Conservation (phyloP, 208 protist species). For the Herpetomonas tarakana region DNA sequence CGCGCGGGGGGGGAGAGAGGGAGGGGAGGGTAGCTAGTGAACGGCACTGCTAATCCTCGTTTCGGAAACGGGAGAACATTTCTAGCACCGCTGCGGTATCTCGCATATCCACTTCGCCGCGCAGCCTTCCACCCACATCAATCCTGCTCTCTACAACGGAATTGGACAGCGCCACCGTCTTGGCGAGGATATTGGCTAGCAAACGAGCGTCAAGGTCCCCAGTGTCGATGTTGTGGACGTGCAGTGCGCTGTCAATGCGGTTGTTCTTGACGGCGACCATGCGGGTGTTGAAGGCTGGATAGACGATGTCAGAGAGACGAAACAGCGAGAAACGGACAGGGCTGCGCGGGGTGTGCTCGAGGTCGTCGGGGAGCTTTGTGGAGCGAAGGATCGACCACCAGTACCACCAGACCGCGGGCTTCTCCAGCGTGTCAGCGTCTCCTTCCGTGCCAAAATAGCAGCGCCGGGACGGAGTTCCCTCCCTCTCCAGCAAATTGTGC, state of each 20-base stretch:
- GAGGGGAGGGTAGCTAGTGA: no score
- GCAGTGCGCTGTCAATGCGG: conserved; percentile 28
- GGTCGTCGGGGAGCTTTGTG: conserved; percentile 33
- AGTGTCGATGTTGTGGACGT: conserved; percentile 16
- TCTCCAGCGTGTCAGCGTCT: conserved; percentile 23
- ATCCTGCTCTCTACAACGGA: conserved; percentile 58
- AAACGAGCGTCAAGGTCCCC: conserved; percentile 53
- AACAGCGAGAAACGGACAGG: conserved; percentile 61
- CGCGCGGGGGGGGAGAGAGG: no score
- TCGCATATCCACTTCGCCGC: conserved; percentile 40
- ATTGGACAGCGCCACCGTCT: conserved; percentile 44
- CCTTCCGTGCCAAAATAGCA: conserved; percentile 40
- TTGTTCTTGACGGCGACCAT: conserved; percentile 59
- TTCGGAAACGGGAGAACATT: conserved; percentile 38
- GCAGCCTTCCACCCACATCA: conserved; percentile 41
- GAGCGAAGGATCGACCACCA: conserved; percentile 40
- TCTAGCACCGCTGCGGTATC: conserved; percentile 47
- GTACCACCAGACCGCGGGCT: conserved; percentile 25
- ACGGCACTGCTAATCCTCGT: conserved; percentile 28
- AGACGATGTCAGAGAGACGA: conserved; percentile 57
- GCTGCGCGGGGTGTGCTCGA: conserved; percentile 12
- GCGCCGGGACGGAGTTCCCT: conserved; percentile 29
- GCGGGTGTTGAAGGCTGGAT: conserved; percentile 48
- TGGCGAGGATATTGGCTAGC: conserved; percentile 45
- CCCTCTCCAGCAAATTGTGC: conserved; percentile 37